Percentiles rank a stretch among this genome's conserved stretches.
These are phyloP conservation scores for Aphanomyces euteiches DNA, from an alignment of 352 stramenopile species.

Conservation along the genomic window DNA sequence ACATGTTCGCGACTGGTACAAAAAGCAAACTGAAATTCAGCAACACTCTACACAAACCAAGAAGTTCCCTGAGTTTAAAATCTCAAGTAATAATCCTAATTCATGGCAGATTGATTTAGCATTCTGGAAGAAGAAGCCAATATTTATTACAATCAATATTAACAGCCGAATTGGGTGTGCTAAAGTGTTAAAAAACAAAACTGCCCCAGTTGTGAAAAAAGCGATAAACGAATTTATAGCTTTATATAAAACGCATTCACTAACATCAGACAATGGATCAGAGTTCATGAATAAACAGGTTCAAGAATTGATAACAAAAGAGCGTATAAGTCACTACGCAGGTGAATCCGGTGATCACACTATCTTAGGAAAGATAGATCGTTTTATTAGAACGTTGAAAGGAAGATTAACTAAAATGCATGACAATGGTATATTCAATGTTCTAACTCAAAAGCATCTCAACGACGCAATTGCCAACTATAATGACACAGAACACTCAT, in stretches of 20 bases:
- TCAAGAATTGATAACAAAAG: too few relatives aligned
- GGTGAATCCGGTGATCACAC: constrained; percentile 18
- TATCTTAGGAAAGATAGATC: constrained; percentile 45
- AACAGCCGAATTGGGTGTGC: constrained; percentile 35
- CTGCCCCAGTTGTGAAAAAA: constrained; percentile 33
- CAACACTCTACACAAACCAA: constrained; percentile 4
- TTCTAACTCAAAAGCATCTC: constrained; percentile 33
- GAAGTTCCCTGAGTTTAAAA: constrained; percentile 12
- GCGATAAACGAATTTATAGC: constrained; percentile 36
- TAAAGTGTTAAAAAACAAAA: constrained; percentile 41
- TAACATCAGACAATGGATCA: too few relatives aligned
- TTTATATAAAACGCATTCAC: too few relatives aligned
- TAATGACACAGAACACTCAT: constrained; percentile 38
- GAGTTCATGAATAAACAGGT: too few relatives aligned
- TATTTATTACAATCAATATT: constrained; percentile 25
- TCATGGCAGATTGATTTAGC: constrained; percentile 23
- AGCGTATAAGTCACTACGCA: too few relatives aligned
- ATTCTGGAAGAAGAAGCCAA: constrained; percentile 30
- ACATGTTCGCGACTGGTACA: constrained; percentile 21
- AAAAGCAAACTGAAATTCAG: constrained; percentile 7
- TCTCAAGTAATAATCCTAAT: constrained; percentile 21
- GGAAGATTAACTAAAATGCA: constrained; percentile 36
- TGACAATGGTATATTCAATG: constrained; percentile 33
- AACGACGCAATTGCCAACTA: constrained; percentile 40
- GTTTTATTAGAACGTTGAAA: constrained; percentile 45